Evolutionary conservation across 176 grass and related monocot genomes (phyloP).

Genomic region (Pontederia crassipes): DNA sequence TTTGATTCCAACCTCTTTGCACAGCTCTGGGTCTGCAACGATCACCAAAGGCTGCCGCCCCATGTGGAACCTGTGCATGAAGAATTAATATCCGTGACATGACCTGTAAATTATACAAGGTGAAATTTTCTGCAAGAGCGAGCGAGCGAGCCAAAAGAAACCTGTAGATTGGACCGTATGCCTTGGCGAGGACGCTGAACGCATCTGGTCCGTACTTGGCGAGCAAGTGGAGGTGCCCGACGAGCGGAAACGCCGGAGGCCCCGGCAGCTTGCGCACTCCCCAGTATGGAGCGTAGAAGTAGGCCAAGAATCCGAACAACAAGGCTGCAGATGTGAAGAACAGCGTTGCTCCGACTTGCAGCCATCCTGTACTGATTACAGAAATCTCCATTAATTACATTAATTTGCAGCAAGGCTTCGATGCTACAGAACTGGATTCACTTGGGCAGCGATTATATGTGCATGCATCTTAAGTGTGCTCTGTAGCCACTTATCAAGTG

Average conservation of each 20-base stretch:
- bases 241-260: constrained; percentile 41
- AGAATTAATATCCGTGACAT: background rate
- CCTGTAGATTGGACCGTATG: constrained; percentile 83
- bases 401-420: too few relatives aligned
- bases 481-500: too few relatives aligned
- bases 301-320: constrained; percentile 35
- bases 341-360: constrained; percentile 5
- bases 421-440: too few relatives aligned
- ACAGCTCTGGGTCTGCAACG: constrained; percentile 73
- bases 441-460: too few relatives aligned
- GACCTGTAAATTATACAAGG: background rate
- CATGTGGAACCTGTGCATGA: constrained; percentile 64
- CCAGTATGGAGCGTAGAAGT: constrained; percentile 79
- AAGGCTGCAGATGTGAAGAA: constrained; percentile 26
- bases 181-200: constrained; percentile 49
- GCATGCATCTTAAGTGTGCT: too few relatives aligned
- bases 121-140: background rate
- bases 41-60: constrained; percentile 89
- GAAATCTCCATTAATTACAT: too few relatives aligned
- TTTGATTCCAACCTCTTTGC: constrained; percentile 89
- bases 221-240: constrained; percentile 62
- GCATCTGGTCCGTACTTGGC: constrained; percentile 63
- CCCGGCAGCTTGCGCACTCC: constrained; percentile 65
- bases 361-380: background rate
- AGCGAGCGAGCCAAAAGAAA: constrained; percentile 10